These are phyloP conservation scores for Heterobasidion parviporum DNA, from an alignment of 1,284 basidiomycete genomes.

Conservation along the genomic window DNA sequence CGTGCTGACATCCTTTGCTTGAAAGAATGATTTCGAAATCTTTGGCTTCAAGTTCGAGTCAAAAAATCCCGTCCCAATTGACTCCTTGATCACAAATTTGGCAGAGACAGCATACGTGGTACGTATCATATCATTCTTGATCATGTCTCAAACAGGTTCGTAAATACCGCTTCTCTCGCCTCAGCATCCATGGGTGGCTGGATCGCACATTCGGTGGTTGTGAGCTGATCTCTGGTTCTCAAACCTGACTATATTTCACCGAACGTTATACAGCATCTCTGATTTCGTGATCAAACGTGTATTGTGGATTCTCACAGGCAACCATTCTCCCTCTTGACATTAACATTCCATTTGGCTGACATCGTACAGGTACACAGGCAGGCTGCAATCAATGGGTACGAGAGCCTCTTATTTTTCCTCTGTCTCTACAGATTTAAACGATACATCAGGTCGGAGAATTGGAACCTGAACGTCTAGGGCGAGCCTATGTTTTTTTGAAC, in stretches of 20 bases:
- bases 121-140: conserved; percentile 12
- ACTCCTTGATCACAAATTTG: conserved; percentile 50
- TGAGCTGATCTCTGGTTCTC: conserved; percentile 17
- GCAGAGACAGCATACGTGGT: conserved; percentile 48
- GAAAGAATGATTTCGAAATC: conserved; percentile 50
- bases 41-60: conserved; percentile 39
- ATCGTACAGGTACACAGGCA: conserved; percentile 33
- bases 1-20: not conserved
- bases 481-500: conserved; percentile 46
- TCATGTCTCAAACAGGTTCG: conserved; percentile 11
- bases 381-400: conserved; percentile 61
- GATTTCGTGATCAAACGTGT: conserved; percentile 59
- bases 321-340: conserved; percentile 9
- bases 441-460: conserved; percentile 45
- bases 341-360: not conserved
- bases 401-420: not conserved
- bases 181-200: conserved; percentile 49
- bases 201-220: conserved; percentile 55
- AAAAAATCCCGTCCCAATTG: conserved; percentile 43
- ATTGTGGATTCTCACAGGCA: conserved; percentile 53
- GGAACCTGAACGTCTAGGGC: conserved; percentile 47
- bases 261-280: conserved; percentile 29
- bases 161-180: conserved; percentile 19
- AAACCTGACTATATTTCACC: not conserved
- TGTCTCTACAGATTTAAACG: not conserved